These are phyloP conservation scores for Niveomyces coronatus DNA, from an alignment of 2,329 filamentous ascomycete genomes.

Conservation along the genomic window DNA sequence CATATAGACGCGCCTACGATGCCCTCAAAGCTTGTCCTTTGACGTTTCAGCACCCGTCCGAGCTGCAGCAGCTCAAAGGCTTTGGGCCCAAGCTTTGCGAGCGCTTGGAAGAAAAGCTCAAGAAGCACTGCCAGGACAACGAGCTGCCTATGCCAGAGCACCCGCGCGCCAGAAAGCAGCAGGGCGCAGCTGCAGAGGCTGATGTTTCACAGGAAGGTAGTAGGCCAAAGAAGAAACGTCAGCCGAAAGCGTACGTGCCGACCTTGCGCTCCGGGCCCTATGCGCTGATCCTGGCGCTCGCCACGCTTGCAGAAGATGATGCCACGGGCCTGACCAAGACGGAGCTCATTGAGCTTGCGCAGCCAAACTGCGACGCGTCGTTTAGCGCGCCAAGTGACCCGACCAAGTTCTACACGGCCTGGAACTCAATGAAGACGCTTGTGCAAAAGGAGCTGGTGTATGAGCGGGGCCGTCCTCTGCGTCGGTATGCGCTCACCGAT, in stretches of 20 bases:
- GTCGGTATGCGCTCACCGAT: constrained; percentile 62
- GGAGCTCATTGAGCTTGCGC: constrained; percentile 57
- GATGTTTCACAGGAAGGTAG: constrained; percentile 11
- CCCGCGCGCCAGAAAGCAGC: constrained; percentile 33
- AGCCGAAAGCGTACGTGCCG: constrained; percentile 61
- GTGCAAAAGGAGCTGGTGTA: constrained; percentile 63
- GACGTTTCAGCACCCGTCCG: constrained; percentile 58
- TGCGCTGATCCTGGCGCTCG: constrained; percentile 58
- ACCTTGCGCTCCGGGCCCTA: constrained; percentile 63
- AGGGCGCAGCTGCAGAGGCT: constrained; percentile 24
- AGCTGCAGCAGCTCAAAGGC: constrained; percentile 62
- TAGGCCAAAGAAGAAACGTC: constrained; percentile 46
- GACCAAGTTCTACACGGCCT: constrained; percentile 66
- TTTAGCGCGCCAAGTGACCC: constrained; percentile 59
- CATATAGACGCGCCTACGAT: constrained; percentile 66
- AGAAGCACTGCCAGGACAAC: constrained; percentile 54
- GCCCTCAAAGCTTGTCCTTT: constrained; percentile 68
- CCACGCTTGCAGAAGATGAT: constrained; percentile 45
- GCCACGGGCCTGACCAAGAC: constrained; percentile 51
- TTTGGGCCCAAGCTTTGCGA: constrained; percentile 64
- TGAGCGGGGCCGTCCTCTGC: constrained; percentile 56
- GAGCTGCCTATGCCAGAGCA: constrained; percentile 57
- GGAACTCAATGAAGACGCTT: constrained; percentile 73
- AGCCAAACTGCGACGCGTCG: constrained; percentile 62
- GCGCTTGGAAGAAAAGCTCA: constrained; percentile 51